Evolutionary conservation across 352 stramenopile genomes (phyloP), one percentile per base, ranked within the genome.

Genomic region (Globisporangium acanthophoron): DNA sequence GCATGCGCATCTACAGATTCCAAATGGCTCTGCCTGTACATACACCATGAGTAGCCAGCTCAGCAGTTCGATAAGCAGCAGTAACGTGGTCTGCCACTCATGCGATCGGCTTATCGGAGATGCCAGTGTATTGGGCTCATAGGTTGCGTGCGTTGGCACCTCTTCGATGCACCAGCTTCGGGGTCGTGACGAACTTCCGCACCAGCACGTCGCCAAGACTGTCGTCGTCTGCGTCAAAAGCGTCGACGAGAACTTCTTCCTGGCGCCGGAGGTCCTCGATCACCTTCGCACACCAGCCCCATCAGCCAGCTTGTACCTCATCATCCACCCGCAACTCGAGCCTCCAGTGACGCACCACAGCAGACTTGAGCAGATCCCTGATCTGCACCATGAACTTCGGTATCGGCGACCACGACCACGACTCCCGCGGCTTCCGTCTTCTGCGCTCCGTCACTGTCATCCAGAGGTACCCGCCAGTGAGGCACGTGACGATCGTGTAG

Each of bases 371-470:
- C 12, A 77, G 56, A 16, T 55, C 39, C 54, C 73, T 78, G 50
- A 79, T 61, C 54, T 61, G 47, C 9, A 66, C 29, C 49, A 68
- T 43, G 20, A 65, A 50, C 37, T 52, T 72, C 8, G 69, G 71
- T 47, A 83, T 52, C 29, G 69, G 68, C 29, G 71, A 78, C 73
- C 73, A 80, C 29, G 48, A 16, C 43, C 44, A 44, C 55, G 63
- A 43, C 18, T 66, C 64, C 21, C 66, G 45, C 8, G 60, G 46
- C 52, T 53, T 13, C 11, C 64, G 65, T 41, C 59, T 70, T 21
- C 41, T 51, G 4, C 41, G 55, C 21, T 68, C 39, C 1, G 45
- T 52, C 15, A 73, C 45, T 0, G 62, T 50, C 5, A 56, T 71
- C 60, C 62, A 66, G 24, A 80, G 52, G 58, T 79, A 84, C 39